These are phyloP conservation scores for Clathrus columnatus DNA, from an alignment of 768 basidiomycete genomes.

Conservation along the genomic window DNA sequence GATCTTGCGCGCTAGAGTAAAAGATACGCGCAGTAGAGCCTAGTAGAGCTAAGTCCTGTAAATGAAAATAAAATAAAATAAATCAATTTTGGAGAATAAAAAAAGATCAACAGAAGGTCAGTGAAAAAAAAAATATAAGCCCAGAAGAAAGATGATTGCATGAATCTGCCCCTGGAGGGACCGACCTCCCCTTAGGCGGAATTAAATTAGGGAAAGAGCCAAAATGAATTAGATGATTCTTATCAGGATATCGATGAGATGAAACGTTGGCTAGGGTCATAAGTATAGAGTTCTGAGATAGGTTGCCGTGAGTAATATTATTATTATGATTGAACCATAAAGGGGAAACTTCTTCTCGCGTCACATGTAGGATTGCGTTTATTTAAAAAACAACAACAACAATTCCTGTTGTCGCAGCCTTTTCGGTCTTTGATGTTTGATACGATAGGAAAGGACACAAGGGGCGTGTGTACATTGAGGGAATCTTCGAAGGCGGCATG, in stretches of 20 bases:
- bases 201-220: too few relatives aligned
- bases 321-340: too few relatives aligned
- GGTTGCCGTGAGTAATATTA: too few relatives aligned
- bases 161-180: background rate
- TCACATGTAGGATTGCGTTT: too few relatives aligned
- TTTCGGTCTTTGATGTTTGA: too few relatives aligned
- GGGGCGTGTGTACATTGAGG: background rate
- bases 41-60: too few relatives aligned
- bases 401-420: background rate
- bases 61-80: background rate
- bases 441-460: background rate
- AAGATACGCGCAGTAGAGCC: background rate
- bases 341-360: too few relatives aligned
- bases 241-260: background rate
- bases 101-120: background rate
- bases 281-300: too few relatives aligned
- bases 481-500: background rate
- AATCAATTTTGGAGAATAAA: background rate
- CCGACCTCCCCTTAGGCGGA: too few relatives aligned
- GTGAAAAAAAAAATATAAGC: background rate
- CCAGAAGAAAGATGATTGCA: background rate
- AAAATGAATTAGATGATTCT: background rate
- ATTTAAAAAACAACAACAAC: too few relatives aligned
- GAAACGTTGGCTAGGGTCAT: background rate
- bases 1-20: background rate